These are phyloP conservation scores for Lactifluus pinguis DNA, from an alignment of 768 basidiomycete species.

Conservation along the genomic window DNA sequence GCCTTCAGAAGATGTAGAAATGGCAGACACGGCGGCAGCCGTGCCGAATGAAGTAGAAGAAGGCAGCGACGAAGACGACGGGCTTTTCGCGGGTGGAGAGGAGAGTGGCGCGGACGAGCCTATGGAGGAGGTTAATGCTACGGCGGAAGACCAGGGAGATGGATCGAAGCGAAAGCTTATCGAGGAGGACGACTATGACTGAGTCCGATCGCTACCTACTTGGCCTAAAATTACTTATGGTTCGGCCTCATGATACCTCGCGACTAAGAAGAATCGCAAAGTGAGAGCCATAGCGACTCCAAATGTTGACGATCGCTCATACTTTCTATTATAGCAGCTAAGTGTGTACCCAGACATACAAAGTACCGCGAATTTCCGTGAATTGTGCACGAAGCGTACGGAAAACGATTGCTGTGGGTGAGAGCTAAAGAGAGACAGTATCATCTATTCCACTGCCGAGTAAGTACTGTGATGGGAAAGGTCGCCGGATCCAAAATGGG, in stretches of 20 bases:
- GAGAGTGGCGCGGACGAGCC: constrained; percentile 65
- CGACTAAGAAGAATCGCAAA: no score
- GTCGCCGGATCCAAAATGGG: not conserved
- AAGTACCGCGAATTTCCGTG: not conserved
- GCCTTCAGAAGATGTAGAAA: constrained; percentile 56
- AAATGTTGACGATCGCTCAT: not conserved
- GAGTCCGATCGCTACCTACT: constrained; percentile 13
- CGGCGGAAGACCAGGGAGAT: constrained; percentile 30
- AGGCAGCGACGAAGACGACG: constrained; percentile 72
- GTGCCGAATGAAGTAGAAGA: constrained; percentile 39
- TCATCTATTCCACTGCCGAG: not conserved
- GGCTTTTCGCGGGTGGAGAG: constrained; percentile 66
- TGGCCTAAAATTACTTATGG: not conserved
- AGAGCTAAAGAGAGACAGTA: not conserved
- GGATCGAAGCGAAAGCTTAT: constrained; percentile 73
- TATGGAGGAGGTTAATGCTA: constrained; percentile 65
- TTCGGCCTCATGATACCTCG: no score
- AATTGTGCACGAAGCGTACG: not conserved
- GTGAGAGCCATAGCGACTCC: not conserved
- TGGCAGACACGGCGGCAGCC: constrained; percentile 33
- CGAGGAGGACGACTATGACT: constrained; percentile 85
- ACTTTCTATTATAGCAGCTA: not conserved
- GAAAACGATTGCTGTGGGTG: not conserved
- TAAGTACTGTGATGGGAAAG: not conserved
- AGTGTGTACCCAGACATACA: not conserved